These are phyloP conservation scores for Pyrenula massariospora DNA, from an alignment of 495 filamentous ascomycete species.

Conservation along the genomic window DNA sequence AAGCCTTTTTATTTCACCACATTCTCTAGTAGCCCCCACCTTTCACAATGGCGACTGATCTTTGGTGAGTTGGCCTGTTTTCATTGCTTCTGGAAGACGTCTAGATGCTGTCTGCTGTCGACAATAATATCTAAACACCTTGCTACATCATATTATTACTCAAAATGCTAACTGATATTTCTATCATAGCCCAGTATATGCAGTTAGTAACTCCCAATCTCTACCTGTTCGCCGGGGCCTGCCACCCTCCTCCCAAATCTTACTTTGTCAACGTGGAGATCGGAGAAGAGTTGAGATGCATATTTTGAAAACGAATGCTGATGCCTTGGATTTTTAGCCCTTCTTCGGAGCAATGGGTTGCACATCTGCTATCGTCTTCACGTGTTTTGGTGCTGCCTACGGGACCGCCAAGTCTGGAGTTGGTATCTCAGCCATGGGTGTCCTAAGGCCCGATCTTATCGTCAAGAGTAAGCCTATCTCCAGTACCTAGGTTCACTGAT, in stretches of 20 bases:
- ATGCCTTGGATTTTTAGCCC: conserved; percentile 44
- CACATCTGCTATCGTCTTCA: conserved; percentile 96
- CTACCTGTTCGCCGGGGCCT: conserved; percentile 2
- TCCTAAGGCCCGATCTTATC: conserved; percentile 93
- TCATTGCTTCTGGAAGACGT: conserved; percentile 14
- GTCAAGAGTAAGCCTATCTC: conserved; percentile 87
- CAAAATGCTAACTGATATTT: conserved; percentile 26
- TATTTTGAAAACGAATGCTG: conserved; percentile 1
- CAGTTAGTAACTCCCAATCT: conserved; percentile 57
- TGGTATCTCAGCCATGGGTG: conserved; percentile 96
- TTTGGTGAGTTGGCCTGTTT: conserved; percentile 44
- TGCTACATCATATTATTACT: no score
- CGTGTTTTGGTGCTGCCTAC: conserved; percentile 96
- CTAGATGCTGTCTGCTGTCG: conserved; percentile 1
- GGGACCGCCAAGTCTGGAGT: conserved; percentile 99
- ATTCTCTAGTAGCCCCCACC: conserved; percentile 4
- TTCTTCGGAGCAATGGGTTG: conserved; percentile 99
- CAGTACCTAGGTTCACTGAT: no score
- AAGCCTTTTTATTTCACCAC: not conserved
- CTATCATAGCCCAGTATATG: conserved; percentile 79
- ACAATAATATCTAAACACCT: conserved; percentile 1
- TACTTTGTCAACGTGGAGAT: conserved; percentile 8
- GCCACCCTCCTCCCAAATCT: conserved; percentile 4
- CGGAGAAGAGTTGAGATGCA: conserved; percentile 14
- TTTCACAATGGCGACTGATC: conserved; percentile 49